Evolutionary conservation across 1,139 yeast genomes (phyloP), one percentile per base, ranked within the genome.

Genomic region (Nakaseomyces bracarensis): DNA sequence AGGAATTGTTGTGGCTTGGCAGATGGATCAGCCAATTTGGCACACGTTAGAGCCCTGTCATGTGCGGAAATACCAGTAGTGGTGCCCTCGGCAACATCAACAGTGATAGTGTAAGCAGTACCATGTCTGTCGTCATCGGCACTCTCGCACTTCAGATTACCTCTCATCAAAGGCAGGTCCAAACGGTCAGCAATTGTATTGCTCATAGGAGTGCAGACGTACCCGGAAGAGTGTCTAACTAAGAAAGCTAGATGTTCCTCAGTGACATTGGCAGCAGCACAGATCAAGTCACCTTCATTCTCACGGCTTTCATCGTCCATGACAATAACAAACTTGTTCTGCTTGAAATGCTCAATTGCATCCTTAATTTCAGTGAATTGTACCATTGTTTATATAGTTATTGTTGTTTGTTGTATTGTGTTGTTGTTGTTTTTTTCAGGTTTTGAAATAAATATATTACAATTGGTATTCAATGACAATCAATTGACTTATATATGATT

Each of bases 41-140:
- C 67, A 31, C 85, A 84, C 1, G 98, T 91, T 51, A 84, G 67
- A 0, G 95, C 93, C 57, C 98, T 75, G 64, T 93, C 99, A 54
- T 80, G 81, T 5, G 98, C 97, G 26, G 95, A 82, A 43, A 91
- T 93, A 13, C 99, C 99, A 0, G 98, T 91, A n/a, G 98, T 85
- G 29, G 97, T 89, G 26, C 95, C 95, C 43, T 77, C 74, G 28
- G 72, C 77, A 51, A 70, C 79, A 63, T 93, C 99, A 46, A 87
- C 85, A 1, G 97, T 85, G 39, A 91, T 79, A 1, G 98, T 91
- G 65, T 91, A 93, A 2, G 97, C 97, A 5, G 99, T 93, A 11
- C 95, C 95, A 58, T 91, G 96, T 62, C 95, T 79, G 61, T 93
- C 98, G 40, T 63, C 66, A 29, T 60, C 64, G 14, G 56, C 46